Evolutionary conservation across 805 yeast species (phyloP), one percentile per base, ranked within the genome.

Genomic region (Starmera dryadoides): DNA sequence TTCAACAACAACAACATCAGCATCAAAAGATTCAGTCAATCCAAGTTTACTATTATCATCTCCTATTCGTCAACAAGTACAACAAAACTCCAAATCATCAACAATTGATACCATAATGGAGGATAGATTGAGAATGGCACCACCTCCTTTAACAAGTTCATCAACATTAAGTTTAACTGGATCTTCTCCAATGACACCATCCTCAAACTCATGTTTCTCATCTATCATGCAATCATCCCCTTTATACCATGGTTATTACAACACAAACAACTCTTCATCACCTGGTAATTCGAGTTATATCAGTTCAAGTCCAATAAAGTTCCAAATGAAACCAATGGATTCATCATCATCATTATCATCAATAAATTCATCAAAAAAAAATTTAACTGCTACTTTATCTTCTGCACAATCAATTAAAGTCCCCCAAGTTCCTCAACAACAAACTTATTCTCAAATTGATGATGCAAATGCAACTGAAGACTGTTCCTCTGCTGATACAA

Each of bases 151-250:
- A n/a, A n/a, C n/a, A n/a, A n/a, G n/a, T n/a, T n/a, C n/a, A 30
- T 15, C n/a, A 30, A 14, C n/a, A 30, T 30, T 16, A 32, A 14
- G 14, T 20, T 30, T 18, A 17, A 6, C 18, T 18, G 33, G 46
- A 1, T 52, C 54, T 12, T 52, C 58, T 9, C 58, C 58, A 36
- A 41, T 43, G 47, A 49, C 59, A 6, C 58, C 58, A 34, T 42
- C 40, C 28, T 47, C 55, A 14, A 37, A 39, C 1, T 52, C 55
- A 10, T 50, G 56, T 23, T 55, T 55, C 36, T 53, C 59, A 6
- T 52, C 58, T 17, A 52, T 53, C 19, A 49, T 53, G 38, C 55
- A 51, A 33, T 55, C 58, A 6, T 55, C 59, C 3, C 59, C 59
- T 2, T 38, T 55, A n/a, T 52, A 55, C 17, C 56, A 52, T 23